Evolutionary conservation across 768 basidiomycete genomes (phyloP).

Genomic region (Mrakia gelida): DNA sequence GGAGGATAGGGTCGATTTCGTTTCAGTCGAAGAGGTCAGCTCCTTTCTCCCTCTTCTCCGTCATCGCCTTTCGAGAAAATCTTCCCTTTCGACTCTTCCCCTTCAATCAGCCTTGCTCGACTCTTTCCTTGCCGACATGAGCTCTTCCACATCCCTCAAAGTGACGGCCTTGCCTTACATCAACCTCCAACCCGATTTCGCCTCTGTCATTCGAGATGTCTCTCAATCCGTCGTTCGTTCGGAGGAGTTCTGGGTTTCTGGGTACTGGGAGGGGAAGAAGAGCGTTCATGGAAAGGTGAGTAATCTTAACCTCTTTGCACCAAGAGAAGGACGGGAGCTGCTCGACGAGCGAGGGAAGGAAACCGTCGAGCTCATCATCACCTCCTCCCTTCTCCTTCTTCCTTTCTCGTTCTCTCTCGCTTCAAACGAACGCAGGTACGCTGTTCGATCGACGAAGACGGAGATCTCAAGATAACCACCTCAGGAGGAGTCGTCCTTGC

Average conservation of each 20-base stretch:
- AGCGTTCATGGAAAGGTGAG: conserved; percentile 16
- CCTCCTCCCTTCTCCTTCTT: not conserved
- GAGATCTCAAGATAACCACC: conserved; percentile 1
- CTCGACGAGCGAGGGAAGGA: not conserved
- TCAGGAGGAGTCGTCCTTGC: conserved; percentile 3
- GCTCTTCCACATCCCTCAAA: not conserved
- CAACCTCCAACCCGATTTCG: conserved; percentile 18
- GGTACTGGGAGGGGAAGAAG: not conserved
- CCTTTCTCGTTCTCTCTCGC: not conserved
- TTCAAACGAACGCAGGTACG: not conserved
- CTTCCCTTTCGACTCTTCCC: not conserved
- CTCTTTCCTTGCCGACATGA: not conserved
- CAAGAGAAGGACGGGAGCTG: not conserved
- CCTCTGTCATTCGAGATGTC: conserved; percentile 18
- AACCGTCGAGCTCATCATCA: not conserved
- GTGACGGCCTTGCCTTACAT: not conserved
- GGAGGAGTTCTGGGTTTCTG: conserved; percentile 17
- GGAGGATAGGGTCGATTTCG: too few species aligned
- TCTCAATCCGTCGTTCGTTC: conserved; percentile 10
- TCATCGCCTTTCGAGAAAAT: too few species aligned
- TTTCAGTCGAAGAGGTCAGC: too few species aligned
- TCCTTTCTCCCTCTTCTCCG: too few species aligned
- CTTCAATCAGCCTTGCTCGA: not conserved
- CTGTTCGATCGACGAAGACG: conserved; percentile 20
- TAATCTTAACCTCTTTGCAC: not conserved